These are phyloP conservation scores for Speleostelium caveatum DNA, from an alignment of 78 protist genomes.

Conservation along the genomic window DNA sequence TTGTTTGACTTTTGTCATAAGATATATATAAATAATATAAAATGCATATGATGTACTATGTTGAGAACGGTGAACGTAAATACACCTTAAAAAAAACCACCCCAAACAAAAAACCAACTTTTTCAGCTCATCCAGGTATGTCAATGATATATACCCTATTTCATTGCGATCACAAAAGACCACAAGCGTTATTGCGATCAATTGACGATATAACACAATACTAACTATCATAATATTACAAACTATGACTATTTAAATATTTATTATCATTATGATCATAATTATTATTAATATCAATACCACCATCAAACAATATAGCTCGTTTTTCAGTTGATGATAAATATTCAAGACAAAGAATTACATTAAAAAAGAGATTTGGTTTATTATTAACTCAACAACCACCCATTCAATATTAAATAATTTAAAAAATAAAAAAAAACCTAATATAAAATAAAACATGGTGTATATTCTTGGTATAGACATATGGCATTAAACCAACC, in stretches of 20 bases:
- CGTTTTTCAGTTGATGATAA: constrained; percentile 93
- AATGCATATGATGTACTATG: constrained; percentile 93
- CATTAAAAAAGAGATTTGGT: constrained; percentile 87
- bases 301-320: constrained; percentile 35
- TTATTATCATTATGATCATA: neutral
- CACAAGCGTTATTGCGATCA: too few relatives aligned
- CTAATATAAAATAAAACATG: neutral
- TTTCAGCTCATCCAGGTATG: constrained; percentile 82
- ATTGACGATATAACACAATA: too few relatives aligned
- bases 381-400: constrained; percentile 87
- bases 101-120: constrained; percentile 57
- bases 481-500: too few relatives aligned
- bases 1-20: too few relatives aligned
- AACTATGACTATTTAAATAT: neutral
- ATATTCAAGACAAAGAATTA: constrained; percentile 88
- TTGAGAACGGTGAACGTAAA: constrained; percentile 84
- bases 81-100: constrained; percentile 39
- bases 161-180: too few relatives aligned
- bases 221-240: neutral
- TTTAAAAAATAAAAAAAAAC: neutral
- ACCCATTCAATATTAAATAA: constrained; percentile 45
- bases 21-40: constrained; percentile 11
- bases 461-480: too few relatives aligned
- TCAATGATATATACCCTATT: too few relatives aligned
- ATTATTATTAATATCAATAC: neutral